These are phyloP conservation scores for Phytopythium chamaehyphon DNA, from an alignment of 352 stramenopile genomes.

Conservation along the genomic window DNA sequence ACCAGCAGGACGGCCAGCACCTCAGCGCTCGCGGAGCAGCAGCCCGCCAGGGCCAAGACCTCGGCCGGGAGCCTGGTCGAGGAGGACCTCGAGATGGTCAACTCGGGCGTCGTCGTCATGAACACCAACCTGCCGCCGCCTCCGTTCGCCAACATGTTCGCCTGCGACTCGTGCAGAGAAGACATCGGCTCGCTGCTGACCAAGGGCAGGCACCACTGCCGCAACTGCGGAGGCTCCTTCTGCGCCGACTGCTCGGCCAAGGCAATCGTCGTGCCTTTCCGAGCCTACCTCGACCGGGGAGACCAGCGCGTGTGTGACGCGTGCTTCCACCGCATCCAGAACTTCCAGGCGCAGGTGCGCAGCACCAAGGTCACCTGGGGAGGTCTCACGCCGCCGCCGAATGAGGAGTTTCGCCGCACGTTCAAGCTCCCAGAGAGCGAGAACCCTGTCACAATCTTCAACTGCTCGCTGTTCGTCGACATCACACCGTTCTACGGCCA, in stretches of 20 bases:
- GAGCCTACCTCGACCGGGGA: constrained; percentile 49
- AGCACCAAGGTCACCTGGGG: constrained; percentile 63
- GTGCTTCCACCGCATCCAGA: constrained; percentile 66
- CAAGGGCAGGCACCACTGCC: constrained; percentile 72
- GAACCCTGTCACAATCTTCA: constrained; percentile 58
- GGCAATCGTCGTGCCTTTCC: constrained; percentile 51
- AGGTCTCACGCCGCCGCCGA: constrained; percentile 37
- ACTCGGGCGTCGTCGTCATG: constrained; percentile 38
- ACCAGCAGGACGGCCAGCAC: constrained; percentile 1
- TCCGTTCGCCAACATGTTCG: constrained; percentile 77
- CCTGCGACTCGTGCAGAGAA: constrained; percentile 63
- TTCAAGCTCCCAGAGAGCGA: constrained; percentile 48
- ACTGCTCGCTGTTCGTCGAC: constrained; percentile 73
- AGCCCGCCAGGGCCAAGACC: constrained; percentile 12
- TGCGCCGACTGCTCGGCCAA: constrained; percentile 59
- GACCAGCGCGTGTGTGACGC: constrained; percentile 71
- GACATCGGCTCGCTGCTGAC: constrained; percentile 70
- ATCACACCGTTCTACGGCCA: constrained; percentile 72
- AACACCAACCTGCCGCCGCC: constrained; percentile 53
- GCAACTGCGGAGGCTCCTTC: constrained; percentile 78
- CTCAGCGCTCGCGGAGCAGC: not conserved
- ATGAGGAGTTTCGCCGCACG: constrained; percentile 24
- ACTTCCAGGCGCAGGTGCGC: constrained; percentile 64
- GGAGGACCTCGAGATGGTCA: constrained; percentile 37
- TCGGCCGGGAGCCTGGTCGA: constrained; percentile 37